A percentile compares a stretch with the other conserved stretches of the same genome.
Evolutionary conservation across 768 basidiomycete species (phyloP).

Genomic region (Boletus rufocinnamomeus): DNA sequence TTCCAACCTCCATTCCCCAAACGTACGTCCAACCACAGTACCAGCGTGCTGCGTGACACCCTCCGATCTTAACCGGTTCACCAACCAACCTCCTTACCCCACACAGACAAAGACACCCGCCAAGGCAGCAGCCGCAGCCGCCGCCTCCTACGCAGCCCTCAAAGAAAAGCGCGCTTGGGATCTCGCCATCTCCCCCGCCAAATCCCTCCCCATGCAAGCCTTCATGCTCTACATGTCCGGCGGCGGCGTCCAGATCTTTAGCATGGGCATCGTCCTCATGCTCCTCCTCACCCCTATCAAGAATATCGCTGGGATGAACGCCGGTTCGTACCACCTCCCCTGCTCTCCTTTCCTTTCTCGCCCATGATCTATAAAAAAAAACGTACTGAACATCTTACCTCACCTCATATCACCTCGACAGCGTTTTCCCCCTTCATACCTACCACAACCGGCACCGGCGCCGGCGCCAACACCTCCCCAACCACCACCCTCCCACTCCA

Average conservation of each 20-base stretch:
- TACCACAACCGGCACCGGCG: slow-evolving; percentile 30
- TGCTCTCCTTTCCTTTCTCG: not conserved
- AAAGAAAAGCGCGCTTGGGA: slow-evolving; percentile 87
- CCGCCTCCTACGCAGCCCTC: slow-evolving; percentile 60
- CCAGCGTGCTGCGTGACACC: not conserved
- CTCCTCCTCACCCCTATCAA: slow-evolving; percentile 84
- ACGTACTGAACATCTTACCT: not conserved
- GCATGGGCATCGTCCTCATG: slow-evolving; percentile 96
- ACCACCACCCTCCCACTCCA: slow-evolving; percentile 62
- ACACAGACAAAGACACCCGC: slow-evolving; percentile 44
- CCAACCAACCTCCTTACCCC: not conserved
- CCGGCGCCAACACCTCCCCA: slow-evolving; percentile 13
- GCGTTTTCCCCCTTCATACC: slow-evolving; percentile 75
- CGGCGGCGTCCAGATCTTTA: slow-evolving; percentile 93
- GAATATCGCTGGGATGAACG: slow-evolving; percentile 76
- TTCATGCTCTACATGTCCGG: slow-evolving; percentile 99
- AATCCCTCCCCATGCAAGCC: slow-evolving; percentile 93
- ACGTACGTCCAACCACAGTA: slow-evolving; percentile 10
- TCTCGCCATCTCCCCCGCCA: slow-evolving; percentile 79
- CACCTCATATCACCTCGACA: slow-evolving; percentile 24
- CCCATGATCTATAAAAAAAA: not conserved
- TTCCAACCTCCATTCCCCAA: slow-evolving; percentile 44
- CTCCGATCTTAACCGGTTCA: not conserved
- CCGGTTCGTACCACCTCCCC: slow-evolving; percentile 52
- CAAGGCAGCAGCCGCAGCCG: slow-evolving; percentile 36